phyloP scores from a whole-genome alignment of 2,329 filamentous ascomycete species.

The Fusarium pilosicola region DNA sequence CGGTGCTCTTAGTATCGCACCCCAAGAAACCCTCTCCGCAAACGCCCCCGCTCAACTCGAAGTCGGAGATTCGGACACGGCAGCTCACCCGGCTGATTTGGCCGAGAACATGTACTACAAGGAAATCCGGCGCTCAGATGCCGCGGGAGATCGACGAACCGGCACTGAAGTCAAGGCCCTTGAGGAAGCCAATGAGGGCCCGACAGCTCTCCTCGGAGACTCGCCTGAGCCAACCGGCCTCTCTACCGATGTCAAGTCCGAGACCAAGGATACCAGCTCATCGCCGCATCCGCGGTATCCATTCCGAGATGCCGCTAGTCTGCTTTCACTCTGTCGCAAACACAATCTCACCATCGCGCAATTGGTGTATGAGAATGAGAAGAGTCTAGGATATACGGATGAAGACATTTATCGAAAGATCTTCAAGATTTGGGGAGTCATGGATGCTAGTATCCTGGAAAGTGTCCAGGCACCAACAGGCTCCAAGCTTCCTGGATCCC shows the following conservation, averaged over 20 bases:
- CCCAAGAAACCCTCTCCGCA: constrained; percentile 35
- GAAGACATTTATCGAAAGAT: constrained; percentile 60
- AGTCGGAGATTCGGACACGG: constrained; percentile 9
- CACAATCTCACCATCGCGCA: constrained; percentile 63
- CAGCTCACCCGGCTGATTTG: constrained; percentile 57
- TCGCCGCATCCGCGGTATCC: constrained; percentile 55
- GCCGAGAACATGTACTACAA: constrained; percentile 64
- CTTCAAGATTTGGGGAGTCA: constrained; percentile 61
- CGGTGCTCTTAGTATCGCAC: constrained; percentile 57
- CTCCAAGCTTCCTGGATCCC: constrained; percentile 56
- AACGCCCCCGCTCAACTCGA: constrained; percentile 23
- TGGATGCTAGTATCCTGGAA: constrained; percentile 62
- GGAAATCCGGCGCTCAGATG: constrained; percentile 58
- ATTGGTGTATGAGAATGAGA: constrained; percentile 63
- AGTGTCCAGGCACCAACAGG: constrained; percentile 58
- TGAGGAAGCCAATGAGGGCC: constrained; percentile 35
- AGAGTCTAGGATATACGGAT: constrained; percentile 60
- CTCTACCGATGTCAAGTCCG: constrained; percentile 28
- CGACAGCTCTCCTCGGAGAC: constrained; percentile 16
- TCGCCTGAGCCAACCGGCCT: constrained; percentile 2
- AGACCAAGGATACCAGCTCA: constrained; percentile 24
- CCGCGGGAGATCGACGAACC: constrained; percentile 56
- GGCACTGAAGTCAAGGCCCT: constrained; percentile 55
- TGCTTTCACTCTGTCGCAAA: constrained; percentile 58
- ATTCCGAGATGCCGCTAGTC: constrained; percentile 58